Conservation (phyloP, 2,329 filamentous ascomycete genomes). For the Colletotrichum chlorophyti region DNA sequence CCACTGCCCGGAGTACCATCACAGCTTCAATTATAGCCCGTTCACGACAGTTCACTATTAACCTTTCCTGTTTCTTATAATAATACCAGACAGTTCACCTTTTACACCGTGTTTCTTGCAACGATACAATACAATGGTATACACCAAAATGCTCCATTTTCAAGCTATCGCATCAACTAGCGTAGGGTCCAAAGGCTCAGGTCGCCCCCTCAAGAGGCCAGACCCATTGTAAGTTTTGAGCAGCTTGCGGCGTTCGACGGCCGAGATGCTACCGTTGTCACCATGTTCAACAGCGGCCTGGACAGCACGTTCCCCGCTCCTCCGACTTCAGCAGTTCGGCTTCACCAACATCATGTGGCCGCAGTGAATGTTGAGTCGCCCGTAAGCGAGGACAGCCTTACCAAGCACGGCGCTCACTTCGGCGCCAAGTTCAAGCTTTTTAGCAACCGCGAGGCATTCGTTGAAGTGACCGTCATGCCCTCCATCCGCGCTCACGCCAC, state of each 20-base stretch:
- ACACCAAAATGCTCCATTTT: too few species aligned
- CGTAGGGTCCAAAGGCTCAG: neutral
- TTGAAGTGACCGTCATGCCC: too few species aligned
- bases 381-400: conserved; percentile 3
- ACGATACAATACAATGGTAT: too few species aligned
- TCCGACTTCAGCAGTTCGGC: conserved; percentile 17
- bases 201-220: neutral
- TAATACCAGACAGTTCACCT: too few species aligned
- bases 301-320: conserved; percentile 14
- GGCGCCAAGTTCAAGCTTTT: conserved; percentile 4
- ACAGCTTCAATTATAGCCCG: too few species aligned
- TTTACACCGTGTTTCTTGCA: too few species aligned
- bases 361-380: conserved; percentile 1
- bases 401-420: conserved; percentile 7
- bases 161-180: too few species aligned
- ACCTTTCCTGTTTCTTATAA: too few species aligned
- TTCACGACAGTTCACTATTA: too few species aligned
- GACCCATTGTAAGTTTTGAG: neutral
- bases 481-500: too few species aligned
- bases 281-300: too few species aligned
- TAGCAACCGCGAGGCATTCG: conserved; percentile 4
- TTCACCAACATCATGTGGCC: conserved; percentile 15
- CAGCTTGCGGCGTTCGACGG: neutral
- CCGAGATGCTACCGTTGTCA: neutral
- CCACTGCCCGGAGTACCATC: too few species aligned